Evolutionary conservation across 2,329 filamentous ascomycete species (phyloP).

Genomic region (Phialophora expanda): DNA sequence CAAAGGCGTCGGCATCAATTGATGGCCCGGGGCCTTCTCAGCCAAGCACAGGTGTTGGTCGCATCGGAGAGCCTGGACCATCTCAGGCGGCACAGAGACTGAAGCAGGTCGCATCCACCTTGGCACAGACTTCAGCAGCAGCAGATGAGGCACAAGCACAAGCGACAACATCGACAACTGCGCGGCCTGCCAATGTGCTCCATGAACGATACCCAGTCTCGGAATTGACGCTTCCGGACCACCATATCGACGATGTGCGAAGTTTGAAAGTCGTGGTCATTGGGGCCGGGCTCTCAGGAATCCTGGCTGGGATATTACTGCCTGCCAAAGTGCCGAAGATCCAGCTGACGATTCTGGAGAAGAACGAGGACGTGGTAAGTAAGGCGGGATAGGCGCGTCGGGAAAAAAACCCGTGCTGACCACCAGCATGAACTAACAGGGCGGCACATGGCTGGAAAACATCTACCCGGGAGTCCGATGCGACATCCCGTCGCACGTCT

Average conservation of each 20-base stretch:
- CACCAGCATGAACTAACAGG: conserved; percentile 24
- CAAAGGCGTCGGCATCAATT: not conserved
- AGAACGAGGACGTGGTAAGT: conserved; percentile 35
- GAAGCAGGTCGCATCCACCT: not conserved
- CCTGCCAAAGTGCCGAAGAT: conserved; percentile 46
- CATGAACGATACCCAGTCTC: conserved; percentile 19
- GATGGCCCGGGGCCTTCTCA: conserved; percentile 9
- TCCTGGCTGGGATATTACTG: conserved; percentile 48
- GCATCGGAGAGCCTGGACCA: not conserved
- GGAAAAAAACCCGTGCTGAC: not conserved
- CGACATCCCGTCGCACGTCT: conserved; percentile 38
- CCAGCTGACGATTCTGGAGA: conserved; percentile 32
- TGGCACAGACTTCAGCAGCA: not conserved
- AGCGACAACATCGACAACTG: not conserved
- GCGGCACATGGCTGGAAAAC: conserved; percentile 45
- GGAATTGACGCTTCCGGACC: conserved; percentile 40
- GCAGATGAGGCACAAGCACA: not conserved
- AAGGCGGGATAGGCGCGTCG: no score
- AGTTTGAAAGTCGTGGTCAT: conserved; percentile 46
- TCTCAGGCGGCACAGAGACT: conserved; percentile 2
- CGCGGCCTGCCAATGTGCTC: conserved; percentile 12
- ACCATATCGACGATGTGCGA: conserved; percentile 45
- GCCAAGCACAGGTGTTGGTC: not conserved
- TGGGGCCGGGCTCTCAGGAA: conserved; percentile 49
- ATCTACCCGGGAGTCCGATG: conserved; percentile 42